Base-by-base conservation (phyloP, 202 grass and related monocot genomes). In the Digitaria exilis region DNA sequence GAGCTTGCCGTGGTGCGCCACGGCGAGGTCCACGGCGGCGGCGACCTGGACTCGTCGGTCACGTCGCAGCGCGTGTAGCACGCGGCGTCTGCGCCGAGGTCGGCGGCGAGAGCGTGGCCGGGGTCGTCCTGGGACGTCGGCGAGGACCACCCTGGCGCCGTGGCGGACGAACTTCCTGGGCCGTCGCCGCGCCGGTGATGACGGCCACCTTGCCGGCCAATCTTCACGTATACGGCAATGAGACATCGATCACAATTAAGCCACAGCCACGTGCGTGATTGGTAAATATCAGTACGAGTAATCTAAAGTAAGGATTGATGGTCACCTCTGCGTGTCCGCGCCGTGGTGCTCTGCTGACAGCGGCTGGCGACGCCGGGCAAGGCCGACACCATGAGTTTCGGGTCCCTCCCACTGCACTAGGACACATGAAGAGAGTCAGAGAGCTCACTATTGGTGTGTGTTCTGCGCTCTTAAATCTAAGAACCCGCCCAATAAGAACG, bases 161-260 rank as follows among this genome's bases (percentile, higher is more conserved):
- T 89, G 73, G 17, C 34, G 9, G 13, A 89, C 68, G 65, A 91
- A 94, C 57, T 87, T n/a, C 82, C 1, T 17, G 22, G 0, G 92
- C 88, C 0, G 88, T 69, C 9, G 88, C 87, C 0, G 41, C 91
- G 14, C 92, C 88, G 48, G 92, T 94, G 41, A 94, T 76, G 4
- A 94, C 60, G 0, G 88, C 88, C 26, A 94, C 75, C 72, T 89
- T 89, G 0, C 88, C 83, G 0, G 69, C 80, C n/a, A 93, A 26
- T 76, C 90, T 88, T 37, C 35, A 37, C 35, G 35, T 37, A 5
- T 6, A 6, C 35, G 35, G 7, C n/a, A 37, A 37, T 37, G 35
- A 58, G 72, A 72, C 15, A 17, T 49, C 2, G 46, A 18, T 49
- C 43, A 10, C n/a, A n/a, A n/a, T n/a, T 44, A 1, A 44, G 9